Evolutionary conservation across 1,284 basidiomycete genomes (phyloP), one percentile per base, ranked within the genome.

Genomic region (Trametes polyzona): DNA sequence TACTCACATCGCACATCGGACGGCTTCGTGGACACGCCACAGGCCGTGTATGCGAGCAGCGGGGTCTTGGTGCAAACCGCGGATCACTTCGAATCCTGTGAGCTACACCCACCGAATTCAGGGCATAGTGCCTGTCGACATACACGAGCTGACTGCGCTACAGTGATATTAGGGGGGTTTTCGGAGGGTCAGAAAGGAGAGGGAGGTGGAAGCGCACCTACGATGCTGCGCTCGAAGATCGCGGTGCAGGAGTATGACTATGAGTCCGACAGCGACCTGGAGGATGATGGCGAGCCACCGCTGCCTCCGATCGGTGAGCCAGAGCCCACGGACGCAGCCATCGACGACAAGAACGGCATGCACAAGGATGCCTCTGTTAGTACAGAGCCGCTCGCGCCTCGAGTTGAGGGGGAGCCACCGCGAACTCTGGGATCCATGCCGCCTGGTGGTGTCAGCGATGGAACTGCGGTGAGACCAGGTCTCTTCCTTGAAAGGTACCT

Each of bases 181-280:
- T 35, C 42, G 2, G 51, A 52, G 24, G 27, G 46, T 24, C 16
- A 3, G 16, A 17, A 33, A 10, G 46, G 46, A 26, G 8, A 46
- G 27, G 41, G 17, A 21, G 10, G 30, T 12, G 19, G 5, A n/a
- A 24, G 16, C 10, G 12, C 24, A 9, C 9, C 24, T 10, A 19
- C 4, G 16, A 26, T 24, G 26, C 14, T 43, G 21, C 40, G 4
- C 16, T 4, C 29, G 6, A 12, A n/a, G n/a, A 42, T 43, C 2
- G 14, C 40, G 4, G 40, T 30, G 6, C n/a, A 39, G 9, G 46
- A 47, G 14, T 60, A 56, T 29, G 58, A 33, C 9, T 60, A 60
- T 35, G 49, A 56, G 4, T 56, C 54, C 2, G 58, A 60, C 27
- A 60, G 58, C 36, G 58, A 60, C 21, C 36, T 60, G 12, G 58